phyloP scores from a whole-genome alignment of 441 rosid genomes.

The Arabidopsis hybrid region DNA sequence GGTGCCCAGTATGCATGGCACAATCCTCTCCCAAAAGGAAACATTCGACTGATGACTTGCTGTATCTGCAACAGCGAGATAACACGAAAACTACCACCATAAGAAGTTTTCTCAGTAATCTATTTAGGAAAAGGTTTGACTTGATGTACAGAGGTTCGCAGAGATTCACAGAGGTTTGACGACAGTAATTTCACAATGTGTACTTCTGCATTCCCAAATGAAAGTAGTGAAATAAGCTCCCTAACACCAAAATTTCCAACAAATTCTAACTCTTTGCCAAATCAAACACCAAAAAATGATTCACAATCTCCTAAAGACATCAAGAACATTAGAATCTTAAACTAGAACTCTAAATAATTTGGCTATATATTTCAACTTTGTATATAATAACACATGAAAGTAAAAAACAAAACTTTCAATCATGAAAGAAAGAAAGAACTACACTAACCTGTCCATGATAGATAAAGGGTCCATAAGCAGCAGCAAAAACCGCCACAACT shows the following conservation, averaged over 20 bases:
- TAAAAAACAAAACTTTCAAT: not conserved
- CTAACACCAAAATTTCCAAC: not conserved
- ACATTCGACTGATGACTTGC: slow-evolving; percentile 81
- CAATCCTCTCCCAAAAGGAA: slow-evolving; percentile 98
- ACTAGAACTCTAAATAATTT: not conserved
- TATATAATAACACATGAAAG: not conserved
- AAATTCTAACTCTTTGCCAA: not conserved
- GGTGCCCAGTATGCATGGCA: slow-evolving; percentile 99
- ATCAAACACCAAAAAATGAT: not conserved
- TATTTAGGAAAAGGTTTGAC: not conserved
- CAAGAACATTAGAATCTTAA: not conserved
- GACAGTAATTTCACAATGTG: not conserved
- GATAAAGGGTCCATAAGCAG: slow-evolving; percentile 78
- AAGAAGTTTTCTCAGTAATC: not conserved
- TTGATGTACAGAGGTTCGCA: not conserved
- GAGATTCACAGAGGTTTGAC: not conserved
- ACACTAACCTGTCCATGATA: slow-evolving; percentile 75
- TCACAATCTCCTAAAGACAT: not conserved
- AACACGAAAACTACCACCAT: slow-evolving; percentile 2
- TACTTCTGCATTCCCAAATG: not conserved
- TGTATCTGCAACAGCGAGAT: slow-evolving; percentile 66
- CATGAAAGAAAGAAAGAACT: not conserved
- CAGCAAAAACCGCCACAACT: slow-evolving; percentile 68
- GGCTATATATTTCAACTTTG: not conserved
- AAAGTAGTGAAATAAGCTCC: not conserved